Conservation (phyloP, 108 stramenopile genomes). For the Nannochloropsis gaditana region DNA sequence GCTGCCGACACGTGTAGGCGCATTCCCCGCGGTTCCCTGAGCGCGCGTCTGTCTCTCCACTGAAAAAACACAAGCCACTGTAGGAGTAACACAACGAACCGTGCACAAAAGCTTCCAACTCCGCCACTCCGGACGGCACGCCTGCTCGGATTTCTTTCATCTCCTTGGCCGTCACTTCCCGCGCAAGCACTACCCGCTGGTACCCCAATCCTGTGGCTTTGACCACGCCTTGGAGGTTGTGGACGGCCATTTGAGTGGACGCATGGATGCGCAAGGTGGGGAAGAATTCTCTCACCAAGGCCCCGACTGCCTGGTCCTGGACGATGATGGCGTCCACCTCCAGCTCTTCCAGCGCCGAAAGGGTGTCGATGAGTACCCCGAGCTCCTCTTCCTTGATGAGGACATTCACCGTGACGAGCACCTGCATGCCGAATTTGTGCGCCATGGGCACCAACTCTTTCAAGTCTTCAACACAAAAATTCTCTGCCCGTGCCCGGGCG, state of each 20-base stretch:
- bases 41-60: not conserved
- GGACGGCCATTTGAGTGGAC: constrained; percentile 2
- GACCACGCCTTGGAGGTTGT: not conserved
- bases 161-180: not conserved
- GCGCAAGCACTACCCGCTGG: not conserved
- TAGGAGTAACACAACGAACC: not conserved
- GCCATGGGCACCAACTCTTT: not conserved
- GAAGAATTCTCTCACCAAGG: not conserved
- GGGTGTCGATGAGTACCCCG: not conserved
- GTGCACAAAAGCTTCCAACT: not conserved
- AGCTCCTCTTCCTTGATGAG: not conserved
- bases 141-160: constrained; percentile 1
- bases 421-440: not conserved
- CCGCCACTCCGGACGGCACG: not conserved
- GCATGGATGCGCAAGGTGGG: not conserved
- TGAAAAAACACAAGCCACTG: constrained; percentile 3
- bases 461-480: not conserved
- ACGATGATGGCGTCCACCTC: constrained; percentile 19
- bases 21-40: constrained; percentile 12
- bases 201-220: not conserved
- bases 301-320: not conserved
- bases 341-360: constrained; percentile 11
- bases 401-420: constrained; percentile 4
- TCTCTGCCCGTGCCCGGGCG: constrained; percentile 7
- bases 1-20: not conserved